phyloP scores from a whole-genome alignment of 176 grass and related monocot species.

The Cymbopogon citratus region DNA sequence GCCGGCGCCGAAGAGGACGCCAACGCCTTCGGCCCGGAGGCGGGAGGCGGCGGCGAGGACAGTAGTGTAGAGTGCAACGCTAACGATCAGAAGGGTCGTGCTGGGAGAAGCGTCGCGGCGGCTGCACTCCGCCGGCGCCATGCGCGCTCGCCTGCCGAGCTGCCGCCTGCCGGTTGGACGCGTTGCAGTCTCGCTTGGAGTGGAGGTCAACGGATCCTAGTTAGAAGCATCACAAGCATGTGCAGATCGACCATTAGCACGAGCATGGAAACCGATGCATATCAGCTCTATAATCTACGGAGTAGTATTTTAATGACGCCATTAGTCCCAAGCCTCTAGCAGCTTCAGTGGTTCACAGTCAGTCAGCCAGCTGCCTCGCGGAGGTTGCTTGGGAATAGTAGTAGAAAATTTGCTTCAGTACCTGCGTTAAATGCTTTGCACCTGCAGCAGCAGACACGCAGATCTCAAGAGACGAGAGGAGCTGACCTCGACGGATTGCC shows the following conservation, averaged over 20 bases:
- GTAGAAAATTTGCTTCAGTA: background rate
- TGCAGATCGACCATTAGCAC: background rate
- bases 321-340: too few species aligned
- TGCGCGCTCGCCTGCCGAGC: background rate
- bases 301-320: too few species aligned
- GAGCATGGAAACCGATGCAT: background rate
- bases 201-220: background rate
- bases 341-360: too few species aligned
- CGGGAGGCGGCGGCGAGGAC: background rate
- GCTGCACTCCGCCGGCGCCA: conserved; percentile 2
- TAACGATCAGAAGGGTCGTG: background rate
- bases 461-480: background rate
- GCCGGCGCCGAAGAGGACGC: background rate
- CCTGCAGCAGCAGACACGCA: background rate
- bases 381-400: too few species aligned
- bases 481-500: background rate
- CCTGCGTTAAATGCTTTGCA: background rate
- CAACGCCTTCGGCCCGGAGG: background rate
- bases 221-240: background rate
- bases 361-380: too few species aligned
- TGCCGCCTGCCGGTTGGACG: background rate
- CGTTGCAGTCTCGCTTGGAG: background rate
- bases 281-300: too few species aligned
- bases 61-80: background rate
- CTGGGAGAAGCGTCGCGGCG: background rate